Percentiles rank a stretch among this genome's conserved stretches.
Conservation (phyloP, 2,329 filamentous ascomycete species). For the Venturia aucupariae region DNA sequence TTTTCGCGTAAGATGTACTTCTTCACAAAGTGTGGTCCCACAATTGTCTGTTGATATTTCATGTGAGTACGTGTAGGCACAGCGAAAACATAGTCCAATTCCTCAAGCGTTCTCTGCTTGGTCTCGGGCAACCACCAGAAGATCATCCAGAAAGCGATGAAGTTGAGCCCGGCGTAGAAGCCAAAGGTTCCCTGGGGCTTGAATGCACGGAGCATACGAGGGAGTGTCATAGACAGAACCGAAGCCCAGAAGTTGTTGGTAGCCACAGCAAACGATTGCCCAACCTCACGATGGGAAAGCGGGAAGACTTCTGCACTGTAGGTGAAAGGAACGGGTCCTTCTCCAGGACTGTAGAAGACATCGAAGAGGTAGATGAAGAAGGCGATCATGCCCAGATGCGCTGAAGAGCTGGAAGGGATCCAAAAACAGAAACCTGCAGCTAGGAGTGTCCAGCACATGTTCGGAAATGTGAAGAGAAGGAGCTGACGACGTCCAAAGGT, state of each 20-base stretch:
- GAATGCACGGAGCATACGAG: constrained; percentile 45
- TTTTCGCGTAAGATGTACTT: constrained; percentile 33
- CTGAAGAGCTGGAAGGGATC: constrained; percentile 32
- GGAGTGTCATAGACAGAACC: constrained; percentile 55
- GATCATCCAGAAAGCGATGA: constrained; percentile 53
- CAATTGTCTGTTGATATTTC: constrained; percentile 30
- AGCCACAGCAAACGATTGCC: constrained; percentile 61
- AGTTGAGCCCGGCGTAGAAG: constrained; percentile 53
- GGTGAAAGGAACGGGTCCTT: constrained; percentile 53
- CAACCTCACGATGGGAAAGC: constrained; percentile 60
- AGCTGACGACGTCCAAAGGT: constrained; percentile 43
- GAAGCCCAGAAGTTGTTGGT: constrained; percentile 53
- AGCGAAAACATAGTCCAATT: constrained; percentile 43
- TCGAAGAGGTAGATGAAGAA: constrained; percentile 50
- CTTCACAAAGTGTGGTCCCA: constrained; percentile 39
- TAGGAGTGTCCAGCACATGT: constrained; percentile 41
- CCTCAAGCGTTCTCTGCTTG: constrained; percentile 40
- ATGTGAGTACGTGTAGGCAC: constrained; percentile 34
- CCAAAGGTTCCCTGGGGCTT: constrained; percentile 48
- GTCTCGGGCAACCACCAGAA: constrained; percentile 48
- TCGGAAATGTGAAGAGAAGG: constrained; percentile 40
- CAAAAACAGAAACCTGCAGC: constrained; percentile 43
- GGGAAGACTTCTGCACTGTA: constrained; percentile 64
- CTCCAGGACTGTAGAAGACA: constrained; percentile 33
- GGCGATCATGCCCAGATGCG: constrained; percentile 42